Base-by-base conservation (phyloP, 495 filamentous ascomycete genomes). In the Aspergillus sclerotiicarbonarius region DNA sequence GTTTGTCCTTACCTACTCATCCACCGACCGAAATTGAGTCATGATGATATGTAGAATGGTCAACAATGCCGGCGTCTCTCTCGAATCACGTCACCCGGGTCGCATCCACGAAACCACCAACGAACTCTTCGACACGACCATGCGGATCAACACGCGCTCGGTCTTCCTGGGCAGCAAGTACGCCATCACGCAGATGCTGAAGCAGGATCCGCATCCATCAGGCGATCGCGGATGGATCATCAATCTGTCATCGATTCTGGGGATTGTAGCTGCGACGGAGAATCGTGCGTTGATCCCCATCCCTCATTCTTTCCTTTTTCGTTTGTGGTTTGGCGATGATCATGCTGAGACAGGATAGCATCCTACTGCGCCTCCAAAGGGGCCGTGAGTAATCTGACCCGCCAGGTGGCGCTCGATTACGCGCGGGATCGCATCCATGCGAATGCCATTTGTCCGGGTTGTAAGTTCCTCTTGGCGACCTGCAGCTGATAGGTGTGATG, bases 401-500 rank as follows among this genome's bases (percentile, higher is more conserved):
- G 74, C 53, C 64, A 74, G 32, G 65, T 78, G 0, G 81, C 80
- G 0, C 43, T 81, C 32, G 81, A 84, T 43, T 84, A 78, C 66
- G 79, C 70, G 2, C 51, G 52, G 16, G 57, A 83, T 43, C 63
- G 72, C 12, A 84, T 86, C 54, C 80, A 84, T 67, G 67, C 65
- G 53, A 84, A 85, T 70, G 76, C 73, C 0, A 59, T 84, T 12
- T 80, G 76, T 57, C 83, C 81, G n/a, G 81, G 81, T 13, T 81
- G 75, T 82, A 71, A 51, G 52, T 55, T 6, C 33, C 0, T 41
- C 44, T 30, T 12, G 8, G 19, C 67, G 73, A 69, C 25, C 9
- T 6, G 31, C 9, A 43, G 8, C 30, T 29, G 18, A 31, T 46
- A 32, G 2, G 9, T 13, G 41, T 51, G 35, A 43, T 37, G n/a